phyloP scores from a whole-genome alignment of 108 stramenopile species.

The Schizochytrium sp. region DNA sequence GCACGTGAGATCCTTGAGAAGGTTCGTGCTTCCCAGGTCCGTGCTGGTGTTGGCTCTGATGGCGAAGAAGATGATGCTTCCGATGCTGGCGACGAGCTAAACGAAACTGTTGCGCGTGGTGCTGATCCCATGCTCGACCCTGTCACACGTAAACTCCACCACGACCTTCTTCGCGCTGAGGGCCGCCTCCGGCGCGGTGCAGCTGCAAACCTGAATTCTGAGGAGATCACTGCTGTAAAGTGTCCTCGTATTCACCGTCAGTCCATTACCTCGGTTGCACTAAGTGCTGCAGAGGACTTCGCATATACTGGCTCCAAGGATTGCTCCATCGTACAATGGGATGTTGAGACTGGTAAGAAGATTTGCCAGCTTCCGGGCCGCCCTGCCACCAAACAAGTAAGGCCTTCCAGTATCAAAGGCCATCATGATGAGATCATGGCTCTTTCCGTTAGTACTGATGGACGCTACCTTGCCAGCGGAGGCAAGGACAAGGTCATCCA shows the following conservation, averaged over 20 bases:
- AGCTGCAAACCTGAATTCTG: not conserved
- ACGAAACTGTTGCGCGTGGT: constrained; percentile 64
- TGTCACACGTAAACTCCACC: constrained; percentile 62
- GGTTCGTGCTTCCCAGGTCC: constrained; percentile 65
- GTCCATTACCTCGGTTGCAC: constrained; percentile 84
- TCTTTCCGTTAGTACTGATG: constrained; percentile 90
- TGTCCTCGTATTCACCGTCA: constrained; percentile 39
- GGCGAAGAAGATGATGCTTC: constrained; percentile 63
- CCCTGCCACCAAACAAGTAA: constrained; percentile 13
- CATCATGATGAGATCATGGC: constrained; percentile 88
- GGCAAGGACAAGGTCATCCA: constrained; percentile 86
- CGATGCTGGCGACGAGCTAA: constrained; percentile 54
- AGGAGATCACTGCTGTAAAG: not conserved
- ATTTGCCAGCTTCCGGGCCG: constrained; percentile 61
- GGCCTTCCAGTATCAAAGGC: constrained; percentile 59
- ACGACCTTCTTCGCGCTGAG: constrained; percentile 26
- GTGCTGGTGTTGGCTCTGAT: not conserved
- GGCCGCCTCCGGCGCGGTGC: not conserved
- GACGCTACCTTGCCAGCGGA: constrained; percentile 89
- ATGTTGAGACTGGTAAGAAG: constrained; percentile 82
- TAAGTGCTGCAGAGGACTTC: constrained; percentile 77
- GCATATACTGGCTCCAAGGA: constrained; percentile 92
- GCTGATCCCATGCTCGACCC: constrained; percentile 63
- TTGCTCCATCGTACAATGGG: constrained; percentile 89
- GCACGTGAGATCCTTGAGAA: constrained; percentile 73